These are phyloP conservation scores for Gossypium trilobum DNA, from an alignment of 441 rosid species.

Conservation along the genomic window DNA sequence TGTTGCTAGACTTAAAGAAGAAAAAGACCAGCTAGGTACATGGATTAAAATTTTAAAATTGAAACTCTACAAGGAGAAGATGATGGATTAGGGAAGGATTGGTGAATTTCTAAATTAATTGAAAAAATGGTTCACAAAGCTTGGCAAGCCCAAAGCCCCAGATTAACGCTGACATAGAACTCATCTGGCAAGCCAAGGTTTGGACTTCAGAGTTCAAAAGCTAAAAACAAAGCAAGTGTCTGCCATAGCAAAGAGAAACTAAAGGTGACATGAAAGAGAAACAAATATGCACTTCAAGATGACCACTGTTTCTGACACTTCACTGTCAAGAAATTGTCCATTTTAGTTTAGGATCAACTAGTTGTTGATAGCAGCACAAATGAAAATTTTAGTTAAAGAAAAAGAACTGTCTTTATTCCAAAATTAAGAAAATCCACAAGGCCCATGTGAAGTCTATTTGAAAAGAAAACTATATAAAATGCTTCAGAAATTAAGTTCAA, in stretches of 20 bases:
- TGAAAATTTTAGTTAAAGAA: background rate
- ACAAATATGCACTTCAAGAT: background rate
- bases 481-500: background rate
- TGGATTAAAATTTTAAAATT: background rate
- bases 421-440: background rate
- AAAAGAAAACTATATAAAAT: background rate
- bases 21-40: background rate
- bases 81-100: background rate
- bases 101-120: background rate
- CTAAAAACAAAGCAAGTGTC: background rate
- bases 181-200: background rate
- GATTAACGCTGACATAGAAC: background rate
- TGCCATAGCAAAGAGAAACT: slow-evolving; percentile 2
- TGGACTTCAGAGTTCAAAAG: slow-evolving; percentile 4
- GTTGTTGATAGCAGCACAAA: background rate
- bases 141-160: slow-evolving; percentile 2
- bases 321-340: background rate
- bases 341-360: background rate
- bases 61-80: background rate
- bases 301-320: background rate
- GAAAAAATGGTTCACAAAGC: background rate
- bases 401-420: background rate
- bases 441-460: background rate
- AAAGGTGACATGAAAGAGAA: background rate
- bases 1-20: background rate